These are phyloP conservation scores for Amphirosellinia nigrospora DNA, from an alignment of 495 filamentous ascomycete genomes.

Conservation along the genomic window DNA sequence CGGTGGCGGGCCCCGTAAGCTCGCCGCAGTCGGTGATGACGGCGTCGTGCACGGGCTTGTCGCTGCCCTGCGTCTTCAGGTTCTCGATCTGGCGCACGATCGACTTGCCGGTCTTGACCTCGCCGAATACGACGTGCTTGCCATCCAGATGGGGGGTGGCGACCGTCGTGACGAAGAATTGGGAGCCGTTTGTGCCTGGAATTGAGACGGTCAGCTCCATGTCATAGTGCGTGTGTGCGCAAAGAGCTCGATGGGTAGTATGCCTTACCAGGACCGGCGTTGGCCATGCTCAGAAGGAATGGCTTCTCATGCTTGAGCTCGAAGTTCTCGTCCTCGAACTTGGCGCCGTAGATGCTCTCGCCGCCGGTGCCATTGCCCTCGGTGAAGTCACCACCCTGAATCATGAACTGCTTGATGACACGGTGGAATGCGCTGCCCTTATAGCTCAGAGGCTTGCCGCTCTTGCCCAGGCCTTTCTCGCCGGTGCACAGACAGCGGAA, in stretches of 20 bases:
- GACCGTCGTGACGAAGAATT: constrained; percentile 98
- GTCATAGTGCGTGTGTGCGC: neutral
- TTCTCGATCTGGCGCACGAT: constrained; percentile 91
- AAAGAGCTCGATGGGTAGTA: neutral
- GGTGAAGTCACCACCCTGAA: constrained; percentile 99
- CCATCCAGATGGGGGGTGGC: constrained; percentile 90
- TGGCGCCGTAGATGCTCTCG: constrained; percentile 97
- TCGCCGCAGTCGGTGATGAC: constrained; percentile 87
- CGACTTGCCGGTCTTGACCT: constrained; percentile 91
- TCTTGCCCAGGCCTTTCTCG: constrained; percentile 81
- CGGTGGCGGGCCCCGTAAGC: constrained; percentile 71
- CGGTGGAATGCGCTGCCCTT: constrained; percentile 93
- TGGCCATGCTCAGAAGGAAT: constrained; percentile 96
- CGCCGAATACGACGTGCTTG: constrained; percentile 98
- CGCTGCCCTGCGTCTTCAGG: constrained; percentile 70
- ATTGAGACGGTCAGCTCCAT: constrained; percentile 23
- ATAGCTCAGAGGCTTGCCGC: constrained; percentile 88
- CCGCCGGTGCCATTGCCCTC: constrained; percentile 92
- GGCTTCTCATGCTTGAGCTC: constrained; percentile 90
- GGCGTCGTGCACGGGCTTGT: constrained; percentile 79
- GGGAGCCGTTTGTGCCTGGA: constrained; percentile 84
- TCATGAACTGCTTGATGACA: constrained; percentile 98
- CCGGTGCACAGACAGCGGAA: constrained; percentile 96
- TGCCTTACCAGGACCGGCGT: constrained; percentile 85
- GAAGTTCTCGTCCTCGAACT: constrained; percentile 98